Conservation (phyloP, 2,329 filamentous ascomycete species). For the Akanthomyces uredinophilus region DNA sequence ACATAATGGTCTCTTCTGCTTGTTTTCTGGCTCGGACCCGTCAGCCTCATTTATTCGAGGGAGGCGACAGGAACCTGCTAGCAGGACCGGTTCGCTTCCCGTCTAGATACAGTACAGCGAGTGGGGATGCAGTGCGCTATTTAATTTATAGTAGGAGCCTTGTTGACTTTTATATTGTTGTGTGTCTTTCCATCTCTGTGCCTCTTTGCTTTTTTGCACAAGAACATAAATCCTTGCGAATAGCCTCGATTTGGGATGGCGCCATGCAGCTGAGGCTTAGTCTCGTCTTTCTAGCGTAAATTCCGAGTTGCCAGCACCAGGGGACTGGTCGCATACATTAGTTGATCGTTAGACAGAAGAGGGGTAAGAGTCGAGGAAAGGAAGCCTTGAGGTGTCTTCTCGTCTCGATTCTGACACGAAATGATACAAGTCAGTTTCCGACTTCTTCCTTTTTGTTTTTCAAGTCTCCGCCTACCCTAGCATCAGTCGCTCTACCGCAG, state of each 20-base stretch:
- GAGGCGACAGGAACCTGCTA: no score
- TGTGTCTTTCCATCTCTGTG: background rate
- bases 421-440: slow-evolving; percentile 1
- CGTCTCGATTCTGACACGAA: background rate
- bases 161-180: background rate
- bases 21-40: background rate
- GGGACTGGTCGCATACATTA: background rate
- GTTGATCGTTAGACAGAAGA: background rate
- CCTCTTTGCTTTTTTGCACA: background rate
- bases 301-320: background rate
- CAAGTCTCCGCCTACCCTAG: background rate
- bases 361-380: background rate
- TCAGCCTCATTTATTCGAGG: background rate
- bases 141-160: background rate
- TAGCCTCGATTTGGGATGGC: background rate
- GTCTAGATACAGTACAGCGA: background rate
- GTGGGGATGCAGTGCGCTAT: background rate
- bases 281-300: background rate
- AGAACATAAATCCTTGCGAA: background rate
- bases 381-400: background rate
- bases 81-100: background rate
- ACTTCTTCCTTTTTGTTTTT: background rate
- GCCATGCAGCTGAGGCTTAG: background rate
- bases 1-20: background rate
- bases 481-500: background rate